Evolutionary conservation across 768 basidiomycete genomes (phyloP).

Genomic region (Lactarius vividus): DNA sequence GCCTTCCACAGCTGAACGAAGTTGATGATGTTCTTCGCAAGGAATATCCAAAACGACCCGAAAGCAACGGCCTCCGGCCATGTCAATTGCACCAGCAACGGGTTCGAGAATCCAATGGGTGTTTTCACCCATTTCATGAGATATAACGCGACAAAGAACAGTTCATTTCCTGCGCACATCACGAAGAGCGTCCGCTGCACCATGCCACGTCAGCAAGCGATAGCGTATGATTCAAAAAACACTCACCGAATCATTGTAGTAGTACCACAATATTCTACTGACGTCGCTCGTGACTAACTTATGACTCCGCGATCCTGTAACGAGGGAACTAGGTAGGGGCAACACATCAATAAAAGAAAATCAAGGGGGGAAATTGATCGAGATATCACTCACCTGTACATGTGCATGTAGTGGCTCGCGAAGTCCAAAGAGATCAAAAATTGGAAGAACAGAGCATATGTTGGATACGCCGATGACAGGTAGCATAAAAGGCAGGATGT

Average conservation of each 20-base stretch:
- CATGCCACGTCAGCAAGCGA: neutral
- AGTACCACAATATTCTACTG: constrained; percentile 84
- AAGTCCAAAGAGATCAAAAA: constrained; percentile 97
- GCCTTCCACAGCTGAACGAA: constrained; percentile 98
- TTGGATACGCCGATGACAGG: constrained; percentile 85
- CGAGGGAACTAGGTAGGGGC: constrained; percentile 65
- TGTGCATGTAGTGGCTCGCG: constrained; percentile 98
- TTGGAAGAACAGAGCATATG: constrained; percentile 84
- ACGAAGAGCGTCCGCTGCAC: constrained; percentile 79
- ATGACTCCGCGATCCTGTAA: constrained; percentile 90
- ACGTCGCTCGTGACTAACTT: constrained; percentile 92
- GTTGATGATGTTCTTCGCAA: constrained; percentile 89
- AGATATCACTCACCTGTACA: constrained; percentile 78
- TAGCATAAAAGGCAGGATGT: constrained; percentile 94
- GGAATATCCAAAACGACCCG: constrained; percentile 62
- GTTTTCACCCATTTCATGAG: constrained; percentile 80
- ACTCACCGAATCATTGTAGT: constrained; percentile 91
- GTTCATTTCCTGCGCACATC: constrained; percentile 92
- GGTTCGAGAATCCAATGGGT: constrained; percentile 48
- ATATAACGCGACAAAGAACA: constrained; percentile 94
- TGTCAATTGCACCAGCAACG: constrained; percentile 46
- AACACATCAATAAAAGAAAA: neutral
- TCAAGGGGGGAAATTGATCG: neutral
- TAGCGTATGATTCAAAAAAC: neutral
- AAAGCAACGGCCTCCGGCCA: constrained; percentile 75